A percentile compares a stretch with the other conserved stretches of the same genome.
Conservation (phyloP, 345 rosid species). For the Brassica carinata region DNA sequence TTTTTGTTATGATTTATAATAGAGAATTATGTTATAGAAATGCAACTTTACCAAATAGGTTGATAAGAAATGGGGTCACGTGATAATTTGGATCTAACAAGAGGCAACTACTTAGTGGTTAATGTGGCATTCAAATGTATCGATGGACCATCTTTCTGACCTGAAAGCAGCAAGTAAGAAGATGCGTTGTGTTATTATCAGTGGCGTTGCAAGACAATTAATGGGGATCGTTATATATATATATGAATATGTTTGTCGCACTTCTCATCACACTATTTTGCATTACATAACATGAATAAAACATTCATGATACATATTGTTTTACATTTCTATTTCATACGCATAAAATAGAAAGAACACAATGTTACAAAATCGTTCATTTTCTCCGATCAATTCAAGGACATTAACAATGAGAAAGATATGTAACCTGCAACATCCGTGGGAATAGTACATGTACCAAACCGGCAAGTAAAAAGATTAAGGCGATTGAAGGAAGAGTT, state of each 20-base stretch:
- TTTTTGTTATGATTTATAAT: background rate
- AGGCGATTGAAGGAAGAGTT: no score
- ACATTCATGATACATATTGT: no score
- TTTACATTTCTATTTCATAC: no score
- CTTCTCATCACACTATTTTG: background rate
- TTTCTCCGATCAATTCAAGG: no score
- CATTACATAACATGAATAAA: no score
- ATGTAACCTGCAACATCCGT: no score
- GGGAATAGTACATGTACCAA: no score
- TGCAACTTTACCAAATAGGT: background rate
- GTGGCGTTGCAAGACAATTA: background rate
- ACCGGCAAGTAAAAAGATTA: no score
- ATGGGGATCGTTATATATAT: background rate
- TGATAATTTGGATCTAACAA: conserved; percentile 23
- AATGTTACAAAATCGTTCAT: no score
- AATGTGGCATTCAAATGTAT: background rate
- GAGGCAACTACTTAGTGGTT: conserved; percentile 5
- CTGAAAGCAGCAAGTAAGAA: conserved; percentile 13
- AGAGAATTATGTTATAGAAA: background rate
- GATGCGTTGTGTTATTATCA: background rate
- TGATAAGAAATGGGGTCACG: background rate
- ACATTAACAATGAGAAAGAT: no score
- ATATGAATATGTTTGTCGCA: background rate
- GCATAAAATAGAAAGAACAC: no score
- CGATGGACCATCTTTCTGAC: conserved; percentile 5